Conservation (phyloP, 257 asterid genomes). For the Petunia secreta region DNA sequence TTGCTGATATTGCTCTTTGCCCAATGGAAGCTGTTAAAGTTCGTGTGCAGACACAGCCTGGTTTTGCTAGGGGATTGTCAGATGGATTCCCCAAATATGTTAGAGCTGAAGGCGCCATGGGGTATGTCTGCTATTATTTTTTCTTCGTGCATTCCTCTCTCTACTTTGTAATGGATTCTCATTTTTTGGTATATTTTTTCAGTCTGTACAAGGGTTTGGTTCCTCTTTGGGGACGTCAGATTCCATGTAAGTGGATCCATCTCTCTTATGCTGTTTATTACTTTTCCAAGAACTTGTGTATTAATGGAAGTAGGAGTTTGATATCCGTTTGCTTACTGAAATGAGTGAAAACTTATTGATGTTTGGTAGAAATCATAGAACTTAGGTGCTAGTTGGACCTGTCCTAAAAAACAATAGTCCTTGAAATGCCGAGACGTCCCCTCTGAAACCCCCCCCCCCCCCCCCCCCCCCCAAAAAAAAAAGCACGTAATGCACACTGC, state of each 20-base stretch:
- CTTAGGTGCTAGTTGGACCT: neutral
- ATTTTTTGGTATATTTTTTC: slow-evolving; percentile 33
- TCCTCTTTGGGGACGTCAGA: slow-evolving; percentile 99
- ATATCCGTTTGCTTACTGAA: neutral
- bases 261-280: neutral
- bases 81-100: slow-evolving; percentile 69
- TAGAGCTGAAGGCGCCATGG: slow-evolving; percentile 61
- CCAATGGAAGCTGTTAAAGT: slow-evolving; percentile 71
- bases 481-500: too few species aligned
- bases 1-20: slow-evolving; percentile 65
- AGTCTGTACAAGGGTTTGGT: slow-evolving; percentile 88
- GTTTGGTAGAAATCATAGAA: slow-evolving; percentile 15
- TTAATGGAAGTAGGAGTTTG: neutral
- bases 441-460: too few species aligned
- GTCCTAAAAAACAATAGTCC: neutral
- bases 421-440: too few species aligned
- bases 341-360: neutral
- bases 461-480: too few species aligned
- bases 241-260: slow-evolving; percentile 70
- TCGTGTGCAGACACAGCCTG: slow-evolving; percentile 72
- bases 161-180: neutral
- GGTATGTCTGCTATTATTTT: slow-evolving; percentile 53
- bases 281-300: neutral
- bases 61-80: slow-evolving; percentile 58
- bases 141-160: neutral